Evolutionary conservation across 768 basidiomycete species (phyloP), one percentile per base, ranked within the genome.

Genomic region (Pleurotus pulmonarius): DNA sequence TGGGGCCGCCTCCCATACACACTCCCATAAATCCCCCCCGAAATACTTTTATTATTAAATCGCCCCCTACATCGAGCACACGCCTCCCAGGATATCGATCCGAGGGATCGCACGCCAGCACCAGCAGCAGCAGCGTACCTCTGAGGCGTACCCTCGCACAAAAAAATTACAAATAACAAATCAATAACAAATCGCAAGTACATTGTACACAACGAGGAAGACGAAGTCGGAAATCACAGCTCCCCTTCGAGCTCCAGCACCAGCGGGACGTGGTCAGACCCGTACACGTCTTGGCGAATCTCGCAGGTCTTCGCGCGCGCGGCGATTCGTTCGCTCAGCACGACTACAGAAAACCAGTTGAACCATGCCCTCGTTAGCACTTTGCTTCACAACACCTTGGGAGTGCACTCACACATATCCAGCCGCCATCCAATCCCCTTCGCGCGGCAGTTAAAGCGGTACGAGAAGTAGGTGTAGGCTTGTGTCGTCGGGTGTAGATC

Each of bases 361-460:
- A 25, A 39, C 15, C 13, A 20, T 20, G 13, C 37, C 25, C 20
- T 20, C 3, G 3, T 20, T 20, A 20, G 20, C 20, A 20, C 20
- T 20, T 1, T 20, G 20, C 20, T 20, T 20, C 20, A 20, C 20
- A 20, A 20, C 20, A 20, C 20, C 20, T 20, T 20, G 20, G 20
- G 20, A 20, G 20, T 20, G 40, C 62, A 69, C 71, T 59, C 75
- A 92, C 91, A 92, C 76, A 86, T 87, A 66, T 95, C 93, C 24
- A 95, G 70, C 61, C 93, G 78, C 93, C 93, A 95, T 1, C 92
- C 92, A 46, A 92, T 79, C 3, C 91, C 88, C 64, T 93, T 94
- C 54, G 65, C 67, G 24, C 93, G 76, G 66, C 88, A 90, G 59
- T 90, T 84, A 71, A 92, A 92, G 24, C 89, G 81, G 65, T 90